phyloP scores from a whole-genome alignment of 2,329 filamentous ascomycete species.

The Pestalotiopsis sp. region DNA sequence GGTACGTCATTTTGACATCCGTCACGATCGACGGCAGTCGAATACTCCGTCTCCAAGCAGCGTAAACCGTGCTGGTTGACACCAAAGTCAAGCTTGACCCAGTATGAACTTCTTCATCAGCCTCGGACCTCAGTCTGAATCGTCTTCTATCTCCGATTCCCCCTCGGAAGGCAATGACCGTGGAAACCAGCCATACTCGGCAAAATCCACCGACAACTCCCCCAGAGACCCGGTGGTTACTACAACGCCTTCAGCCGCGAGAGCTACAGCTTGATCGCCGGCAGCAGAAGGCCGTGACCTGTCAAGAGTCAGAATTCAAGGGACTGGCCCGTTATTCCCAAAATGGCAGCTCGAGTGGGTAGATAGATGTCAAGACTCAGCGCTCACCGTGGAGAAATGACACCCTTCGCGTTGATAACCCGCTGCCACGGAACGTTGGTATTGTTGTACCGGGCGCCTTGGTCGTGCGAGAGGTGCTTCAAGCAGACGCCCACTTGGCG shows the following conservation, averaged over 20 bases:
- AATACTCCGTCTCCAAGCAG: neutral
- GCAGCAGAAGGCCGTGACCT: constrained; percentile 54
- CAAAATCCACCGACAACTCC: constrained; percentile 54
- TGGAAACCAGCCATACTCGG: constrained; percentile 60
- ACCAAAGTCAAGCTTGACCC: neutral
- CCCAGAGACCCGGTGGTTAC: constrained; percentile 53
- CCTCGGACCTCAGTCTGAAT: neutral
- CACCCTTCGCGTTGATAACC: constrained; percentile 84
- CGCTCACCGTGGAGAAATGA: constrained; percentile 81
- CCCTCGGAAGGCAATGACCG: constrained; percentile 49
- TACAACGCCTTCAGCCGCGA: constrained; percentile 54
- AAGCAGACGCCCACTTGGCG: constrained; percentile 90
- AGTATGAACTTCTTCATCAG: neutral
- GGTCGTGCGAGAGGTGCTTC: constrained; percentile 74
- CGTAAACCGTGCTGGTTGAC: neutral
- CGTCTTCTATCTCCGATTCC: constrained; percentile 12
- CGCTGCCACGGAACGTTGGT: constrained; percentile 92
- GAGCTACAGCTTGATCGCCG: constrained; percentile 51
- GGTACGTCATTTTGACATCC: neutral
- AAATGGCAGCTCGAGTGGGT: neutral
- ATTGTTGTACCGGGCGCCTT: constrained; percentile 63
- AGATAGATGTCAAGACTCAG: constrained; percentile 42
- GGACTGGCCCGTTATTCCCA: neutral
- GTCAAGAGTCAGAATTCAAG: neutral
- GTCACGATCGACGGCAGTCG: neutral